Evolutionary conservation across 202 grass and related monocot genomes (phyloP).

Genomic region (Dendrocalamus latiflorus): DNA sequence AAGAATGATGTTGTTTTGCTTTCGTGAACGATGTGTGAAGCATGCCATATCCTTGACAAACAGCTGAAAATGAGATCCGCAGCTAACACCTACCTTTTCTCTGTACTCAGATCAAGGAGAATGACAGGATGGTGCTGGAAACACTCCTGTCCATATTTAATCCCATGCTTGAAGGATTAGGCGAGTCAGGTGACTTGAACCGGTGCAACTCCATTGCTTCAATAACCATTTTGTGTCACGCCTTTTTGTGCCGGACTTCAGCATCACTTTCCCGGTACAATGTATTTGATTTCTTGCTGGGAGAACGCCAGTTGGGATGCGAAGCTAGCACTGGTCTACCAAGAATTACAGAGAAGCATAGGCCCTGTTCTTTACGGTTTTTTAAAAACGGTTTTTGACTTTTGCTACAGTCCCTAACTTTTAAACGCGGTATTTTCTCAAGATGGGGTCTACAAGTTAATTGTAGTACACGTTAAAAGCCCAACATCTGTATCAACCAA

Average conservation of each 20-base stretch:
- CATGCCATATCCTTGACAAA: not conserved
- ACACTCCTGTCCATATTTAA: conserved; percentile 72
- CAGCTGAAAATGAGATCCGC: not conserved
- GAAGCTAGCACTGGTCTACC: conserved; percentile 59
- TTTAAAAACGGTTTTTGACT: no score
- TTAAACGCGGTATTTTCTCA: no score
- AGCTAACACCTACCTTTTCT: not conserved
- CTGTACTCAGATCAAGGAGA: conserved; percentile 49
- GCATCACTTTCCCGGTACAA: not conserved
- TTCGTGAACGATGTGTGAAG: conserved; percentile 3
- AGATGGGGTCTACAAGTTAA: no score
- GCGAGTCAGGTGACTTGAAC: conserved; percentile 26
- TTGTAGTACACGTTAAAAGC: no score
- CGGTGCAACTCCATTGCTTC: conserved; percentile 27
- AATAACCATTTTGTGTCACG: not conserved
- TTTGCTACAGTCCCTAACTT: no score
- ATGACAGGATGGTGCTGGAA: conserved; percentile 71
- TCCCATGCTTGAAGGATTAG: conserved; percentile 77
- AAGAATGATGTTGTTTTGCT: not conserved
- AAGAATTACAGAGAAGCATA: conserved; percentile 60
- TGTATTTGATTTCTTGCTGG: conserved; percentile 35
- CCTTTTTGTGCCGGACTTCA: not conserved
- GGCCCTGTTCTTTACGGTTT: no score
- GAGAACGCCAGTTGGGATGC: conserved; percentile 56
- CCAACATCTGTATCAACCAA: no score